phyloP scores from a whole-genome alignment of 192 early-diverging fungal species.

The Podochytrium sp. region DNA sequence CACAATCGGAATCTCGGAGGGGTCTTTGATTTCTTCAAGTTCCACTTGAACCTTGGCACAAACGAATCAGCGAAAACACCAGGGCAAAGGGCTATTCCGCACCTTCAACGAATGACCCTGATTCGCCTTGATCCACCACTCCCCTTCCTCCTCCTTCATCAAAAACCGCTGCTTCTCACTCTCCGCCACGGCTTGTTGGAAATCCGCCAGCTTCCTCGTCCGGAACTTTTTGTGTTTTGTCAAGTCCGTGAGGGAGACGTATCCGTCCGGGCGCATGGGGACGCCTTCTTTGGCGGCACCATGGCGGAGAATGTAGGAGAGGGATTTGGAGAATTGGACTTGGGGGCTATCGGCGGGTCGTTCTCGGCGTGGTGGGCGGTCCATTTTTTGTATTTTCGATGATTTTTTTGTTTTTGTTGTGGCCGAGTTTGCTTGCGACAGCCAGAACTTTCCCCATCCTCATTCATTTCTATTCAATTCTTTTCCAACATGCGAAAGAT shows the following conservation, averaged over 20 bases:
- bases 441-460: too few relatives aligned
- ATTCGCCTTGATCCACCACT: conserved; percentile 77
- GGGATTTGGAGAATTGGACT: conserved; percentile 62
- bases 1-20: conserved; percentile 53
- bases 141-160: conserved; percentile 46
- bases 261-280: conserved; percentile 75
- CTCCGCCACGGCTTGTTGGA: conserved; percentile 68
- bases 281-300: conserved; percentile 79
- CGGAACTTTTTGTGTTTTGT: conserved; percentile 64
- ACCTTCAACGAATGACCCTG: conserved; percentile 76
- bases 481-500: conserved; percentile 37
- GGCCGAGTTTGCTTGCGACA: neutral
- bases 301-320: conserved; percentile 86
- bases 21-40: conserved; percentile 46
- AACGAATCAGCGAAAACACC: neutral
- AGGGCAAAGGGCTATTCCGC: too few relatives aligned
- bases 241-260: conserved; percentile 69
- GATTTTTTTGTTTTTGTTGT: neutral
- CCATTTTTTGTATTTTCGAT: neutral
- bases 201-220: conserved; percentile 58
- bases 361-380: neutral
- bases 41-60: conserved; percentile 44
- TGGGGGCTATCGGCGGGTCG: neutral
- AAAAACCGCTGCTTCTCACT: conserved; percentile 86
- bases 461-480: neutral